Base-by-base conservation (phyloP, 768 basidiomycete genomes). In the Boletus sp. region DNA sequence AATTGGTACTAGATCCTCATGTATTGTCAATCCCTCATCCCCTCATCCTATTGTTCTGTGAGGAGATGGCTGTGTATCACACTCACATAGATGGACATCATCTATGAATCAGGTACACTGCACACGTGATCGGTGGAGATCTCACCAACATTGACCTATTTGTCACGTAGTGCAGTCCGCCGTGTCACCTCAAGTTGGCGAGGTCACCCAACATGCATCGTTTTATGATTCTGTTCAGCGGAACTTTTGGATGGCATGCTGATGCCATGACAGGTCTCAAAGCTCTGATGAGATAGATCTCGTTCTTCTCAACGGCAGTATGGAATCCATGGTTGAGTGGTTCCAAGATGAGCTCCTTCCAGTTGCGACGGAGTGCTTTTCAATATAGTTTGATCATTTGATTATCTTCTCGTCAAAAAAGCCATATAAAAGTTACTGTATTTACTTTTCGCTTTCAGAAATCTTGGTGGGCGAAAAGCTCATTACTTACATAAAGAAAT, bases 1-100 rank as follows among this genome's bases (percentile, higher is more conserved):
- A 96, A 99, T 68, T 83, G 92, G 40, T n/a, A n/a, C n/a, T 98
- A 97, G 97, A 90, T 98, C 69, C 83, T 99, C 44, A 96, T 97
- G 14, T 82, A 93, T n/a, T 98, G 97, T 70, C 97, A 99, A 74
- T 94, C n/a, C n/a, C n/a, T n/a, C n/a, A n/a, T n/a, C n/a, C 92
- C 8, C 81, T 98, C 64, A 98, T 98, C 77, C 82, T 85, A 67
- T 78, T 94, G 54, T 95, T 99, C 57, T 84, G 85, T 58, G 80
- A 89, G 68, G 96, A 99, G 77, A 99, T 98, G 97, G 89, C 90
- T 12, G 93, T 94, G n/a, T 99, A 99, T 75, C n/a, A n/a, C n/a
- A n/a, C n/a, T n/a, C n/a, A n/a, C n/a, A n/a, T n/a, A n/a, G n/a
- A n/a, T n/a, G n/a, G n/a, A n/a, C n/a, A n/a, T 79, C 9, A 71